These are phyloP conservation scores for Fusarium sp. DNA, from an alignment of 2,329 filamentous ascomycete species.

Conservation along the genomic window DNA sequence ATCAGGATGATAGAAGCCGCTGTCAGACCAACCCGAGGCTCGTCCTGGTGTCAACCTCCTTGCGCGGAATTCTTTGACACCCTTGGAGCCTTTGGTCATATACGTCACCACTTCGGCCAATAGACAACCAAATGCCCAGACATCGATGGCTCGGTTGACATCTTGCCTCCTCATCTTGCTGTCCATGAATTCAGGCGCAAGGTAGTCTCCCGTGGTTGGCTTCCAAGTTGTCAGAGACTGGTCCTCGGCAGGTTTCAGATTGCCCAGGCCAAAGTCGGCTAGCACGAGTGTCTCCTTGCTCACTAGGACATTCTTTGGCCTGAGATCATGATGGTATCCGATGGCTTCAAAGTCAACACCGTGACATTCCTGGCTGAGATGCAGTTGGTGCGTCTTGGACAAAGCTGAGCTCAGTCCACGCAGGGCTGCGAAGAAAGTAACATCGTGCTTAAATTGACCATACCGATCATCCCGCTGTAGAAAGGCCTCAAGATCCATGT, in stretches of 20 bases:
- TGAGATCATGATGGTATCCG: background rate
- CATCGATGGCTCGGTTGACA: background rate
- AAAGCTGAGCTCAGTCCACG: background rate
- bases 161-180: background rate
- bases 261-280: background rate
- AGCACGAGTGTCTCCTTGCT: background rate
- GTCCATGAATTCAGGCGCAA: conserved; percentile 1
- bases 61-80: background rate
- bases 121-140: background rate
- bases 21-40: background rate
- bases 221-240: background rate
- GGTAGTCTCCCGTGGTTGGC: background rate
- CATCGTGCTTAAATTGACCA: background rate
- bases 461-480: background rate
- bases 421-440: background rate
- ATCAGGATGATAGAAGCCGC: background rate
- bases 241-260: background rate
- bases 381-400: background rate
- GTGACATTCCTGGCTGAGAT: background rate
- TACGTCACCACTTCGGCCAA: background rate
- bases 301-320: background rate
- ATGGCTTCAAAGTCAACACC: background rate
- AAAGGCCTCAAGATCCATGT: background rate
- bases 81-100: background rate
- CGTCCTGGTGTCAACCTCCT: background rate